A percentile compares a stretch with the other conserved stretches of the same genome.
phyloP scores from a whole-genome alignment of 1,139 yeast genomes.

The Nakaseomyces uthaithaninus region DNA sequence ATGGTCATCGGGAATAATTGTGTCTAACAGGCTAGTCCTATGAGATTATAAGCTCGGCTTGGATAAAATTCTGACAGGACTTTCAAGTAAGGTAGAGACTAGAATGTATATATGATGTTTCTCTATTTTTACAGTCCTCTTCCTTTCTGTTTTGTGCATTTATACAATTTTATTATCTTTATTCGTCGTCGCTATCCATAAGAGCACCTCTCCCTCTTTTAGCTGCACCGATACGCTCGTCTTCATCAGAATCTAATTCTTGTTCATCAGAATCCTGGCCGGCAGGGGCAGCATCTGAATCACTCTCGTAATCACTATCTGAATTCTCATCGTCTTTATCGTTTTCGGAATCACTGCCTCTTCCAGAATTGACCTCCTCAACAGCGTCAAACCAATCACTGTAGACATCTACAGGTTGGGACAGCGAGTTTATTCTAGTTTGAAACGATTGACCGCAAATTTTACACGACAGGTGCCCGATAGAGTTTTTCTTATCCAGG shows the following conservation, averaged over 20 bases:
- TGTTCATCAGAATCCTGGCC: conserved; percentile 31
- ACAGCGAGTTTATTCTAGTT: conserved; percentile 62
- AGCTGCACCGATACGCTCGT: conserved; percentile 25
- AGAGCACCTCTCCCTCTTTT: conserved; percentile 25
- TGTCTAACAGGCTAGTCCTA: too few species aligned
- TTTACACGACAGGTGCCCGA: conserved; percentile 83
- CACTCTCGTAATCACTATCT: conserved; percentile 30
- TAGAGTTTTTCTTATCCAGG: conserved; percentile 75
- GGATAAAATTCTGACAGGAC: too few species aligned
- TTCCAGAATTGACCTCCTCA: conserved; percentile 83
- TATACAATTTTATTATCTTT: neutral
- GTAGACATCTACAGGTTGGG: conserved; percentile 80
- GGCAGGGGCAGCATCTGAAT: conserved; percentile 25
- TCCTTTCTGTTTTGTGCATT: neutral
- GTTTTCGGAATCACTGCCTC: conserved; percentile 32
- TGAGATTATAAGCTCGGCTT: too few species aligned
- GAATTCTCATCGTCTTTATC: conserved; percentile 22
- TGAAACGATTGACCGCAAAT: conserved; percentile 94
- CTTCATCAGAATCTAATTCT: conserved; percentile 28
- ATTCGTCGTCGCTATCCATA: conserved; percentile 27
- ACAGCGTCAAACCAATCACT: conserved; percentile 99
- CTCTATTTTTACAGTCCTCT: too few species aligned
- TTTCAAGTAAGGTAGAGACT: too few species aligned
- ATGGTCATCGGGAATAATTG: too few species aligned
- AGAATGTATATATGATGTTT: too few species aligned